phyloP scores from a whole-genome alignment of 1,284 basidiomycete genomes.

The Ceraceosorus bombacis region DNA sequence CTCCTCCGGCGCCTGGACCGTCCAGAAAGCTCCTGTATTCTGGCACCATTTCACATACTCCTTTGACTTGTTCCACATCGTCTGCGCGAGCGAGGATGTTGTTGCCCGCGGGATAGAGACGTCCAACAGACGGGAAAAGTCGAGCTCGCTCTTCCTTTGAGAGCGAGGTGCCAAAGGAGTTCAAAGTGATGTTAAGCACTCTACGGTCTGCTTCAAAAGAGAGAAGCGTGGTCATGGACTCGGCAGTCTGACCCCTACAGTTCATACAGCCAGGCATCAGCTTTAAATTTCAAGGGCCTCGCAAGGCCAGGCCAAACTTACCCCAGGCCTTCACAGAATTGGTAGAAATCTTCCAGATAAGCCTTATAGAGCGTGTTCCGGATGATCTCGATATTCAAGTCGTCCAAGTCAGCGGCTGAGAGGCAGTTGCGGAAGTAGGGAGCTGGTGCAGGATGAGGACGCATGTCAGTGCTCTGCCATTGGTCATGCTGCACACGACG shows the following conservation, averaged over 20 bases:
- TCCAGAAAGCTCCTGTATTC: constrained; percentile 91
- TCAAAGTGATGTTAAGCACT: constrained; percentile 97
- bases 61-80: constrained; percentile 85
- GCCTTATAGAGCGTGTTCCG: constrained; percentile 99
- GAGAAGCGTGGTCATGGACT: constrained; percentile 62
- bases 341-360: constrained; percentile 94
- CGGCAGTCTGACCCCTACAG: constrained; percentile 4
- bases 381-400: constrained; percentile 99
- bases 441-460: constrained; percentile 54
- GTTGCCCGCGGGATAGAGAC: constrained; percentile 91
- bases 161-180: constrained; percentile 92
- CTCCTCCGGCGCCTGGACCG: constrained; percentile 35
- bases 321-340: constrained; percentile 71
- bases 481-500: no score
- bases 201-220: constrained; percentile 94
- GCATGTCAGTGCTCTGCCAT: not conserved
- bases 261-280: no score
- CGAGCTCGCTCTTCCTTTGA: constrained; percentile 92
- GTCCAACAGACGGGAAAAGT: constrained; percentile 87
- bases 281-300: no score
- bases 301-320: not conserved
- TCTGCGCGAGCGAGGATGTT: constrained; percentile 87
- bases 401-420: constrained; percentile 89
- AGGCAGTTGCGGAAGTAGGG: constrained; percentile 96
- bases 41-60: constrained; percentile 74